These are phyloP conservation scores for Cercospora janseana DNA, from an alignment of 2,329 filamentous ascomycete genomes.

Conservation along the genomic window DNA sequence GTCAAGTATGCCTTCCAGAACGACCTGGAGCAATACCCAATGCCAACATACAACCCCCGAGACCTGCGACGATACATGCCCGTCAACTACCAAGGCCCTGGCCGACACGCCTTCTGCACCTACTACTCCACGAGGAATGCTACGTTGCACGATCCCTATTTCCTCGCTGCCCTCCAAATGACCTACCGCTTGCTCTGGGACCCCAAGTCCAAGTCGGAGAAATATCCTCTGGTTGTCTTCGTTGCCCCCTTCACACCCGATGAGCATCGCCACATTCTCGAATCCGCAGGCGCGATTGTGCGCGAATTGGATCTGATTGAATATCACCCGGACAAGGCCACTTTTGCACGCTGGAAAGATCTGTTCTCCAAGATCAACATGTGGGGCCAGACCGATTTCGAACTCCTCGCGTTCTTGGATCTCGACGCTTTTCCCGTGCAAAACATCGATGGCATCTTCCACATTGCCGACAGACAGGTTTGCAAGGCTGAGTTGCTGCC, in stretches of 20 bases:
- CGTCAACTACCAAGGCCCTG: slow-evolving; percentile 26
- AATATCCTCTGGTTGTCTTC: slow-evolving; percentile 27
- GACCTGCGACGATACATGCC: slow-evolving; percentile 20
- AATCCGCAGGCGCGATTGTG: slow-evolving; percentile 26
- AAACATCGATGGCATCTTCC: slow-evolving; percentile 28
- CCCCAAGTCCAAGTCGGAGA: slow-evolving; percentile 21
- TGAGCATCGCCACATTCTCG: slow-evolving; percentile 23
- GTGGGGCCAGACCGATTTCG: slow-evolving; percentile 85
- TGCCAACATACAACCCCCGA: slow-evolving; percentile 17
- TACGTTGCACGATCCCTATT: slow-evolving; percentile 27
- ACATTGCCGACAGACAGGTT: slow-evolving; percentile 18
- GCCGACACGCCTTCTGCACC: slow-evolving; percentile 22
- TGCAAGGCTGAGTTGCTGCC: slow-evolving; percentile 23
- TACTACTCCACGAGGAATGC: slow-evolving; percentile 25
- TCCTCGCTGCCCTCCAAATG: slow-evolving; percentile 25
- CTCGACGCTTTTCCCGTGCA: slow-evolving; percentile 58
- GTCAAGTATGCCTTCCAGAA: slow-evolving; percentile 20
- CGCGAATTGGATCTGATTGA: slow-evolving; percentile 24
- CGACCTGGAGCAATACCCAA: slow-evolving; percentile 16
- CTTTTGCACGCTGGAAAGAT: slow-evolving; percentile 23
- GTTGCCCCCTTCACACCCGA: slow-evolving; percentile 26
- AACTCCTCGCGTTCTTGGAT: slow-evolving; percentile 88
- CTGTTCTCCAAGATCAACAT: slow-evolving; percentile 88
- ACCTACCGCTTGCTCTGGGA: slow-evolving; percentile 28
- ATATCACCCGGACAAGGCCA: slow-evolving; percentile 20